Evolutionary conservation across 306 rosid genomes (phyloP).

Genomic region (Acacia confusa): DNA sequence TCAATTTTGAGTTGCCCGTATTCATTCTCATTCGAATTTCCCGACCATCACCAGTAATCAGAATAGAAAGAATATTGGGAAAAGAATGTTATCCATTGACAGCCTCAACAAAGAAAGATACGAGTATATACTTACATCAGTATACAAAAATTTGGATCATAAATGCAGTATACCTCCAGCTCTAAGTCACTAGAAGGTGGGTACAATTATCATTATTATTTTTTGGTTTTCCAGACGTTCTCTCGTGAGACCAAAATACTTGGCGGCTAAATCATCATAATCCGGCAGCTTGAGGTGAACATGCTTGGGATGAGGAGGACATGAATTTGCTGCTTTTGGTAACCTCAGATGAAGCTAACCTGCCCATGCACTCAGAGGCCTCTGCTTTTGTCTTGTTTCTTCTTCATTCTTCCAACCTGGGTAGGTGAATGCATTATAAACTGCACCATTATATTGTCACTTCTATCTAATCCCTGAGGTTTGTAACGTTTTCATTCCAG

Average conservation of each 20-base stretch:
- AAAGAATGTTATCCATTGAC: neutral
- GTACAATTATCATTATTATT: too few species aligned
- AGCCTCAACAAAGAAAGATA: conserved; percentile 8
- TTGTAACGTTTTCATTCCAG: conserved; percentile 23
- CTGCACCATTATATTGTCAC: conserved; percentile 25
- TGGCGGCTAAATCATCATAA: conserved; percentile 65
- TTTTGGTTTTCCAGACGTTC: conserved; percentile 37
- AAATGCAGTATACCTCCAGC: neutral
- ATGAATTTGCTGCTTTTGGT: conserved; percentile 40
- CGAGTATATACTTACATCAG: neutral
- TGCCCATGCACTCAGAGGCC: conserved; percentile 5
- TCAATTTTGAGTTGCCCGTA: neutral
- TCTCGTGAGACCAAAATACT: conserved; percentile 63
- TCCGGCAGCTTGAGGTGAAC: conserved; percentile 85
- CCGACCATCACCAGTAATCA: neutral
- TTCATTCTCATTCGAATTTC: neutral
- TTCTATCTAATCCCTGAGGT: conserved; percentile 30
- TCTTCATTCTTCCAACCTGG: conserved; percentile 29
- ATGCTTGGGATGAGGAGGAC: conserved; percentile 58
- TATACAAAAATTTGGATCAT: neutral
- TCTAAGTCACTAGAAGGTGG: neutral
- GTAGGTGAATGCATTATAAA: conserved; percentile 39
- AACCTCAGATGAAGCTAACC: conserved; percentile 11
- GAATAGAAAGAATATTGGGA: neutral
- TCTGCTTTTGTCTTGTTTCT: conserved; percentile 22